Evolutionary conservation across 305 asterid species (phyloP), one percentile per base, ranked within the genome.

Genomic region (Fraxinus baroniana): DNA sequence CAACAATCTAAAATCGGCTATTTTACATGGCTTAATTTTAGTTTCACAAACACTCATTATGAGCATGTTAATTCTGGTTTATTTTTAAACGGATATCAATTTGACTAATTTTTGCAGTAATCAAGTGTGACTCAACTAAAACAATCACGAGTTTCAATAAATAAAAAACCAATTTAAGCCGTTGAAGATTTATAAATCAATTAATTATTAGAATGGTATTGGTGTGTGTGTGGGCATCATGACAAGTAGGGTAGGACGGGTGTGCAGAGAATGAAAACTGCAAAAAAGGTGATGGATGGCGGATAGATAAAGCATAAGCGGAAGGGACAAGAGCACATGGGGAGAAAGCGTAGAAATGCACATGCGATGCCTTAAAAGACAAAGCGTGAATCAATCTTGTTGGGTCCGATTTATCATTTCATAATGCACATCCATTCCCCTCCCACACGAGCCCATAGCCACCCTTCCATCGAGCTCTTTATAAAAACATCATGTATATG

Each of bases 301-400:
- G 87, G 86, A 71, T 78, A 64, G 76, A 37, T 74, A 84, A 89
- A 89, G 90, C 86, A 85, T 84, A 79, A 74, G 73, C 49, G 84
- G 74, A 88, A 90, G 86, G 74, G 90, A 90, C 90, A 90, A 75
- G 84, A 55, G 86, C 90, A 87, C 91, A 90, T 90, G 91, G 64
- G 80, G 79, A 78, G 82, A 83, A 87, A 86, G 88, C 88, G 87
- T 84, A 79, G 79, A 83, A 64, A 28, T 49, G 89, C 92, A 86
- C 90, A 90, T 88, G 90, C 87, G 72, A 41, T 87, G 88, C 88
- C 86, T 85, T 83, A 70, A 78, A 39, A 80, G 79, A 88, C 83
- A 83, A 86, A 86, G 90, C 89, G 88, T 88, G 79, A 78, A 37
- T 87, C 85, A 82, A 77, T 84, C 83, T 83, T 87, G 80, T 76